Evolutionary conservation across 495 filamentous ascomycete species (phyloP).

Genomic region (Monascus purpureus): DNA sequence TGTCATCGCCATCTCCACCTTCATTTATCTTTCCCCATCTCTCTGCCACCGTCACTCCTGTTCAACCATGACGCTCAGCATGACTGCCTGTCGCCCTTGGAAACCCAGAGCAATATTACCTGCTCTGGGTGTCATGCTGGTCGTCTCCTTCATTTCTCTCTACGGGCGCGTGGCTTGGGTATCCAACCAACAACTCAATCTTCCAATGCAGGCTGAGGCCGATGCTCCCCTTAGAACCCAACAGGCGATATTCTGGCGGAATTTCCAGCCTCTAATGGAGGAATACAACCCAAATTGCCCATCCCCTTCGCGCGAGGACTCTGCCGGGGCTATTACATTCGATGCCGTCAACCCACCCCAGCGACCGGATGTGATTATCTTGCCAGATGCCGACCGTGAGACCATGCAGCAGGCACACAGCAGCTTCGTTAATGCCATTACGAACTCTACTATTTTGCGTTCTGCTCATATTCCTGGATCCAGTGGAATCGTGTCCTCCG

Average conservation of each 20-base stretch:
- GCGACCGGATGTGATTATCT: conserved; percentile 8
- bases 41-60: too few species aligned
- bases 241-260: conserved; percentile 5
- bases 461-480: conserved; percentile 18
- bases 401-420: conserved; percentile 16
- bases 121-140: neutral
- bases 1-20: too few species aligned
- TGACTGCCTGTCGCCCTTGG: neutral
- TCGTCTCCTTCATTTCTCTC: neutral
- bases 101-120: neutral
- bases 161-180: neutral
- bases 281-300: conserved; percentile 10
- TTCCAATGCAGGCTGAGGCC: neutral
- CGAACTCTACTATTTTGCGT: conserved; percentile 2
- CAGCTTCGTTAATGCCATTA: conserved; percentile 17
- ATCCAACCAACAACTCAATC: neutral
- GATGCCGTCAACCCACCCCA: conserved; percentile 5
- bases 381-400: conserved; percentile 7
- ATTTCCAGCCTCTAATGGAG: conserved; percentile 8
- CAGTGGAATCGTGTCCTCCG: conserved; percentile 32
- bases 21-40: too few species aligned
- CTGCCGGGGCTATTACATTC: conserved; percentile 6
- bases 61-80: neutral
- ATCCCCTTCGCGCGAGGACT: conserved; percentile 1
- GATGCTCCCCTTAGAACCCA: neutral